Evolutionary conservation across 495 filamentous ascomycete species (phyloP).

Genomic region (Rhypophila decipiens): DNA sequence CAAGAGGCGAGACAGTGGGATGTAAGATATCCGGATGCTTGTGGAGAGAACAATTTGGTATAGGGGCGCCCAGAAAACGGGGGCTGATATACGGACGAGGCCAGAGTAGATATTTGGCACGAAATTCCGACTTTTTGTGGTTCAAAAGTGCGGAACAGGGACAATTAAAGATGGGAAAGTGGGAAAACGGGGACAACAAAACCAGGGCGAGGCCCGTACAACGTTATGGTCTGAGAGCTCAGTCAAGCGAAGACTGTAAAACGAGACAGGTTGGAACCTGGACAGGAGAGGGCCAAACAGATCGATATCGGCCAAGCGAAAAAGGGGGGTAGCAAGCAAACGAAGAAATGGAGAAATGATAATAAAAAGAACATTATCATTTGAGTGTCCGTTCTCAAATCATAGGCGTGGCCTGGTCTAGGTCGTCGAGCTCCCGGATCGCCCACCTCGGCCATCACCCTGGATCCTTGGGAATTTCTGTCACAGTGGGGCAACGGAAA

Average conservation of each 20-base stretch:
- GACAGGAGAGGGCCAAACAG: neutral
- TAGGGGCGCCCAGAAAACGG: too few relatives aligned
- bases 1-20: too few relatives aligned
- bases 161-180: neutral
- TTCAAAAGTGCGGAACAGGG: neutral
- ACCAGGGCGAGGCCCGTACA: neutral
- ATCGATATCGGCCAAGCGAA: neutral
- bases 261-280: neutral
- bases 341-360: constrained; percentile 7
- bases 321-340: neutral
- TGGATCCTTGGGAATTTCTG: too few relatives aligned
- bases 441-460: too few relatives aligned
- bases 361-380: neutral
- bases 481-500: constrained; percentile 20
- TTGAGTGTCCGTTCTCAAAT: neutral
- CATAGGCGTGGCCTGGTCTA: constrained; percentile 19
- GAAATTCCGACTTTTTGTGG: too few relatives aligned
- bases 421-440: too few relatives aligned
- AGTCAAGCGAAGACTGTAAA: neutral
- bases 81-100: too few relatives aligned
- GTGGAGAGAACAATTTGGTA: too few relatives aligned
- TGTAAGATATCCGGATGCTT: too few relatives aligned
- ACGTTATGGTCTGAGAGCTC: neutral
- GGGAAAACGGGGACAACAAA: neutral
- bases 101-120: too few relatives aligned